phyloP scores from a whole-genome alignment of 2,329 filamentous ascomycete genomes.

The Aspergillus luchuensis region DNA sequence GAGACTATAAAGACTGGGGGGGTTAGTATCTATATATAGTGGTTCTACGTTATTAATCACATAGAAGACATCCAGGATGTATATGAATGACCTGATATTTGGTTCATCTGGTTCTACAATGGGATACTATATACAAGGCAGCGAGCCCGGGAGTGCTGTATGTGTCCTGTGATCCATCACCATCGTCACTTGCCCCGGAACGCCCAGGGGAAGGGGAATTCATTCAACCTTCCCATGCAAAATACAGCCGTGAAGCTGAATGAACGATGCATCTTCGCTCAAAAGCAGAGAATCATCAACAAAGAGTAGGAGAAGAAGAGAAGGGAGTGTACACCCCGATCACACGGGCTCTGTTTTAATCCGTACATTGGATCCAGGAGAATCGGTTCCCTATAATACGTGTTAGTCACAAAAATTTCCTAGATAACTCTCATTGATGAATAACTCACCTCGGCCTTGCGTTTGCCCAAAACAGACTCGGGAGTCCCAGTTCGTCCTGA shows the following conservation, averaged over 20 bases:
- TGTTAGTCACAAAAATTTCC: slow-evolving; percentile 7
- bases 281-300: slow-evolving; percentile 7
- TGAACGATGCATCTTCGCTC: slow-evolving; percentile 16
- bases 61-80: not conserved
- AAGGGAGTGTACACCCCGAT: slow-evolving; percentile 17
- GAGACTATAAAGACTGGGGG: no score
- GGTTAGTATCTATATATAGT: not conserved
- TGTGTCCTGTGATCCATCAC: slow-evolving; percentile 5
- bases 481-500: slow-evolving; percentile 55
- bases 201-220: not conserved
- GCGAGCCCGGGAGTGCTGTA: not conserved
- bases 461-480: slow-evolving; percentile 69
- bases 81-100: not conserved
- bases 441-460: slow-evolving; percentile 67
- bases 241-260: slow-evolving; percentile 21
- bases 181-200: not conserved
- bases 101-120: not conserved
- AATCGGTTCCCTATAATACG: slow-evolving; percentile 34
- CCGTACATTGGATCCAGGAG: slow-evolving; percentile 36
- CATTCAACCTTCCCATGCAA: slow-evolving; percentile 3
- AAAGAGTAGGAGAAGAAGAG: slow-evolving; percentile 7
- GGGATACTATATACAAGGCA: slow-evolving; percentile 2
- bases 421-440: not conserved
- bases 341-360: slow-evolving; percentile 43
- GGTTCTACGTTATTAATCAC: not conserved